phyloP scores from a whole-genome alignment of 208 protist species.

The Leishmania guyanensis region DNA sequence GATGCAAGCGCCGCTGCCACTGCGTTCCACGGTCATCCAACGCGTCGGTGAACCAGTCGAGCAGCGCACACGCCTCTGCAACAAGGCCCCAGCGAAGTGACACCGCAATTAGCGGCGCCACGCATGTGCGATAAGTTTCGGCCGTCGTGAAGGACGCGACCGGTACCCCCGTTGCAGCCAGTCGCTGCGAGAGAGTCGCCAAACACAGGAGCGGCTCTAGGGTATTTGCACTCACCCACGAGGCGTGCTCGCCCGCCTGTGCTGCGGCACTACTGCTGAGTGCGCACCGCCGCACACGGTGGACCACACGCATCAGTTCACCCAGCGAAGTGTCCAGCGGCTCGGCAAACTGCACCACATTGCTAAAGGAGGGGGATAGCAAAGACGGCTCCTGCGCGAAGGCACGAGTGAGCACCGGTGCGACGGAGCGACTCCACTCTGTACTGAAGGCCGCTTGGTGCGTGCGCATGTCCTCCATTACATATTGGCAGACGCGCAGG shows the following conservation, averaged over 20 bases:
- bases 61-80: slow-evolving; percentile 22
- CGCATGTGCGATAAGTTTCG: slow-evolving; percentile 5
- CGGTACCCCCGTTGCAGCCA: slow-evolving; percentile 2
- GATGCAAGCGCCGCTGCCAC: slow-evolving; percentile 26
- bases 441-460: neutral
- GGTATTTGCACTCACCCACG: neutral
- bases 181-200: slow-evolving; percentile 1
- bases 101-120: slow-evolving; percentile 22
- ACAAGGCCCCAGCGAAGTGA: slow-evolving; percentile 19
- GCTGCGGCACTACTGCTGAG: neutral
- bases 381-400: slow-evolving; percentile 30
- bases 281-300: neutral
- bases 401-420: slow-evolving; percentile 16
- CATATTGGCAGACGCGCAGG: slow-evolving; percentile 8
- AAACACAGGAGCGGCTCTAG: slow-evolving; percentile 6
- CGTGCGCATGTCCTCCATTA: neutral
- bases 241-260: neutral
- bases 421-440: slow-evolving; percentile 17
- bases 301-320: slow-evolving; percentile 7
- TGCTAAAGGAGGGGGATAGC: slow-evolving; percentile 15
- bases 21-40: slow-evolving; percentile 18
- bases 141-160: neutral
- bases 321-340: slow-evolving; percentile 7
- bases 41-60: slow-evolving; percentile 21
- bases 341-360: slow-evolving; percentile 11